These are phyloP conservation scores for Cladosporium velox DNA, from an alignment of 2,329 filamentous ascomycete species.

Conservation along the genomic window DNA sequence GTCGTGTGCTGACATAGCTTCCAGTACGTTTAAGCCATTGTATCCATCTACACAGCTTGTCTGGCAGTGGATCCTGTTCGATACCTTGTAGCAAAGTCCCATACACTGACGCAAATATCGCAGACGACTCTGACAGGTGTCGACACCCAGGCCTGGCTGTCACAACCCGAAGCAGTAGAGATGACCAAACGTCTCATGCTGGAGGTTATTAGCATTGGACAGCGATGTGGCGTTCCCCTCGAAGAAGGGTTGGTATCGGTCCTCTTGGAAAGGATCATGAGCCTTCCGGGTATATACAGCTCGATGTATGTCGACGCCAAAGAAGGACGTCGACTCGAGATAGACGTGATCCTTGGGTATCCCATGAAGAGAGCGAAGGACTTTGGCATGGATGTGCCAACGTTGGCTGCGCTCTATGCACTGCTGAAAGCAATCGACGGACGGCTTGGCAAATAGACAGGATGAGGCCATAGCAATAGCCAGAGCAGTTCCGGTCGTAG, in stretches of 20 bases:
- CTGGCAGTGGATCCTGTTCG: background rate
- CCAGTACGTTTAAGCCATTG: background rate
- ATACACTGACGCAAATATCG: background rate
- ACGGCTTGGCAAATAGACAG: conserved; percentile 24
- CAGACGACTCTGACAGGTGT: conserved; percentile 46
- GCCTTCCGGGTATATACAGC: conserved; percentile 44
- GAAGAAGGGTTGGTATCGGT: conserved; percentile 42
- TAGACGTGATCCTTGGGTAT: conserved; percentile 51
- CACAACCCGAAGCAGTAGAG: conserved; percentile 42
- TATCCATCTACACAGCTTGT: background rate
- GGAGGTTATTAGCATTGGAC: conserved; percentile 47
- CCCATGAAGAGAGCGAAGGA: conserved; percentile 45
- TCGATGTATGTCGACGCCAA: conserved; percentile 51
- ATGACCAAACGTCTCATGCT: conserved; percentile 46
- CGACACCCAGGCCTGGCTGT: conserved; percentile 48
- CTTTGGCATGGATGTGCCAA: conserved; percentile 43
- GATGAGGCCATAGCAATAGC: background rate
- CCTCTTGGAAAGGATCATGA: conserved; percentile 43
- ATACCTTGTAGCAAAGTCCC: no score
- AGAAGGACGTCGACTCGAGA: conserved; percentile 46
- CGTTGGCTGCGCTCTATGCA: conserved; percentile 44
- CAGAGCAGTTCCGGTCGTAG: background rate
- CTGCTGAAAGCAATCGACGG: conserved; percentile 31
- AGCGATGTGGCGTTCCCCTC: conserved; percentile 42
- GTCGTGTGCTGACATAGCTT: background rate